Percentiles rank a stretch among this genome's conserved stretches.
These are phyloP conservation scores for Xylariaceae sp. DNA, from an alignment of 2,329 filamentous ascomycete species.

Conservation along the genomic window DNA sequence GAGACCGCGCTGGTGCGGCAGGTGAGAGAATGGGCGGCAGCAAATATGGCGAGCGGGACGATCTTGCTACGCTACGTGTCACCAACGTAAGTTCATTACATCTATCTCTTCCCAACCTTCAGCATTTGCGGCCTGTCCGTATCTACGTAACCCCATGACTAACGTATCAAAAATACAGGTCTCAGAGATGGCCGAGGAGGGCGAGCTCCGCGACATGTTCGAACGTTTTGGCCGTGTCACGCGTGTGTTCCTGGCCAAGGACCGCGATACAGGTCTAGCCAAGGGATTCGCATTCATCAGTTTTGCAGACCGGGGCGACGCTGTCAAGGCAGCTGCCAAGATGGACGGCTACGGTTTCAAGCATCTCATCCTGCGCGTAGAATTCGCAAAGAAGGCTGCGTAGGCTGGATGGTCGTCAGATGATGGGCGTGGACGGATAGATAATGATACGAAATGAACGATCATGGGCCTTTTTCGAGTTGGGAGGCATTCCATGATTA, in stretches of 20 bases:
- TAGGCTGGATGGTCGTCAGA: slow-evolving; percentile 33
- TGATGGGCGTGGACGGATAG: neutral
- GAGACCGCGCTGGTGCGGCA: slow-evolving; percentile 63
- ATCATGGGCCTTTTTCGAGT: neutral
- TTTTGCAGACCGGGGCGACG: slow-evolving; percentile 88
- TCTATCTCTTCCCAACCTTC: slow-evolving; percentile 1
- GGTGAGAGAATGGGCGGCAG: slow-evolving; percentile 85
- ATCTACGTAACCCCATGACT: neutral
- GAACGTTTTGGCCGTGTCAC: slow-evolving; percentile 96
- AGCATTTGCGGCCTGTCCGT: neutral
- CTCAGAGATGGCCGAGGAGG: slow-evolving; percentile 95
- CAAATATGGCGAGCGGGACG: slow-evolving; percentile 93
- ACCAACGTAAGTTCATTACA: slow-evolving; percentile 78
- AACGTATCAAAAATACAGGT: slow-evolving; percentile 62
- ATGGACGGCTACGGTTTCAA: slow-evolving; percentile 96
- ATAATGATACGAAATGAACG: slow-evolving; percentile 21
- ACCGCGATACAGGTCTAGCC: slow-evolving; percentile 91
- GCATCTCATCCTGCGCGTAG: slow-evolving; percentile 84
- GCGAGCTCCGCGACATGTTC: slow-evolving; percentile 96
- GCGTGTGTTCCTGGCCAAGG: slow-evolving; percentile 96
- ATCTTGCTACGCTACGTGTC: slow-evolving; percentile 93
- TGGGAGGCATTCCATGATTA: neutral
- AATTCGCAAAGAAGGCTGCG: slow-evolving; percentile 80
- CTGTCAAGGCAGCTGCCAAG: slow-evolving; percentile 91
- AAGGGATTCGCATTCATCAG: slow-evolving; percentile 99